Conservation (phyloP, 306 rosid genomes). For the Mucuna pruriens region DNA sequence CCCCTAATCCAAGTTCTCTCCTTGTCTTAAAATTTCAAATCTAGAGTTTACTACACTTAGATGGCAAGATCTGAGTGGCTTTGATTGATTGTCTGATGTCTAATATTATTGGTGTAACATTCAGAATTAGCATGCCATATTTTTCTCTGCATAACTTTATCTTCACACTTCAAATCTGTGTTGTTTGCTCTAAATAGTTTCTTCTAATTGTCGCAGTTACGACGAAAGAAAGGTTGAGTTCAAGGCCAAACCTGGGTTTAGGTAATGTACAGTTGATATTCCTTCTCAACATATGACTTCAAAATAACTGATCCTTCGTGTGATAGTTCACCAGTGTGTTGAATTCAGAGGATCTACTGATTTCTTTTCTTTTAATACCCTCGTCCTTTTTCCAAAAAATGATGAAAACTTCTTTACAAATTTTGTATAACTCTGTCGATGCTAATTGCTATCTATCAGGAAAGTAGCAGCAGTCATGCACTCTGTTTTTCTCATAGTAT, state of each 20-base stretch:
- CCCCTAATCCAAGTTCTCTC: background rate
- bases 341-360: background rate
- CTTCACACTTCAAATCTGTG: background rate
- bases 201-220: background rate
- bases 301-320: background rate
- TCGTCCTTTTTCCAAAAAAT: background rate
- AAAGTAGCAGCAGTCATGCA: background rate
- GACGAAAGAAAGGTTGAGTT: background rate
- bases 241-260: background rate
- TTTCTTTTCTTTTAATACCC: background rate
- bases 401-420: background rate
- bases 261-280: slow-evolving; percentile 37
- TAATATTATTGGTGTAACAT: slow-evolving; percentile 6
- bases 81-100: background rate
- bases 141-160: slow-evolving; percentile 18
- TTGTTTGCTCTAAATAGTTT: slow-evolving; percentile 34
- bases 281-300: background rate
- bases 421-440: background rate
- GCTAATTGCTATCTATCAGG: background rate
- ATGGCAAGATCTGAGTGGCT: background rate
- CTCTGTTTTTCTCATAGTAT: slow-evolving; percentile 8
- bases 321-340: background rate
- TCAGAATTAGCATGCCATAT: background rate
- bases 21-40: background rate
- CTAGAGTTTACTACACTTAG: background rate